Evolutionary conservation across 2,329 filamentous ascomycete species (phyloP), one percentile per base, ranked within the genome.

Genomic region (Lecanicillium sp.): DNA sequence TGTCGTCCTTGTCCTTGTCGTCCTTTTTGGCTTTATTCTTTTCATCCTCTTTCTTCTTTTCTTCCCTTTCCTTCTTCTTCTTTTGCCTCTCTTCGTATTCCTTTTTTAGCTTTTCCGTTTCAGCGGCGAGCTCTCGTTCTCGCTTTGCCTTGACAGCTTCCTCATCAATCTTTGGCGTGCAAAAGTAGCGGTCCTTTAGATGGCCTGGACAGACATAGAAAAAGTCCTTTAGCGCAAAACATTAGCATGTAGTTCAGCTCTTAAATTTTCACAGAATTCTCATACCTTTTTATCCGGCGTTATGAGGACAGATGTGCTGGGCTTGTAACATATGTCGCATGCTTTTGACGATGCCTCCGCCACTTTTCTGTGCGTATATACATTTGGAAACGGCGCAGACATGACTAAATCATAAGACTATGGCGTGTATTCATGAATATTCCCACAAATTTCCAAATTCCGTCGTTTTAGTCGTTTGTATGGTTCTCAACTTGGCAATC

Each of bases 281-380:
- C 30, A 11, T 30, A 92, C 89, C 78, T 90, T 92, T 53, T 86
- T 89, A 52, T 94, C 88, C 1, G 85, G 77, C 8, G 88, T 94
- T 49, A 95, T 85, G 39, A 98, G 69, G 14, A 96, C 90, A 48
- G 83, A 94, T 6, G 81, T 78, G 43, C 82, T 87, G 8, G 85
- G 83, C 62, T 92, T 94, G 68, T 83, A 94, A 70, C 92, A 96
- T 46, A 96, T 78, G 60, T 87, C 83, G 62, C 92, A 98, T 35
- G 85, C 71, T 62, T 85, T 94, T 11, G 85, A 75, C 2, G 83
- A 75, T n/a, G 78, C 75, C 20, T 94, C 87, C 11, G 88, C 88
- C 27, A 96, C 90, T 49, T 80, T 85, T 35, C 90, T 84, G 47
- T 89, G 83, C 46, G 85, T 79, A 64, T 90, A 96, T 20, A 84